Percentiles rank a stretch among this genome's conserved stretches.
Evolutionary conservation across 169 alveolate species (phyloP).

Genomic region (Plasmodium malariae): DNA sequence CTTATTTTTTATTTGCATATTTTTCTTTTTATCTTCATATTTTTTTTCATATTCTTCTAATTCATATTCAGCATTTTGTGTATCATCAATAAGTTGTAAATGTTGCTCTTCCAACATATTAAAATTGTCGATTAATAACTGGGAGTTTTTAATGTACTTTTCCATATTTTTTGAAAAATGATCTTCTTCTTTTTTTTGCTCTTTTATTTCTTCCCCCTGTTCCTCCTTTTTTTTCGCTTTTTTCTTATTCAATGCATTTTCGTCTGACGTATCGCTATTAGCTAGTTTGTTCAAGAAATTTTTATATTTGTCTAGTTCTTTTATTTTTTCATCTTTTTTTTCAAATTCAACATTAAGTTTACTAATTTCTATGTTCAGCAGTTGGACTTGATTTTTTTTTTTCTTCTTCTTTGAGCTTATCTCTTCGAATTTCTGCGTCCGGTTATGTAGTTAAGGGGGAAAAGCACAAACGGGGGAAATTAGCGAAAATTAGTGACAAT

Average conservation of each 20-base stretch:
- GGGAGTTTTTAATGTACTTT: constrained; percentile 57
- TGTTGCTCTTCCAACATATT: constrained; percentile 64
- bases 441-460: not conserved
- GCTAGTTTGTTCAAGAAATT: constrained; percentile 50
- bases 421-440: constrained; percentile 47
- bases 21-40: constrained; percentile 39
- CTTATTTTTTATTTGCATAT: constrained; percentile 8
- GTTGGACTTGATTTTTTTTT: constrained; percentile 56
- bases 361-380: constrained; percentile 65
- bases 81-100: constrained; percentile 67
- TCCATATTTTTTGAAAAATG: constrained; percentile 27
- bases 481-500: too few relatives aligned
- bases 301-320: constrained; percentile 67
- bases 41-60: constrained; percentile 68
- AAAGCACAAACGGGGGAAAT: not conserved
- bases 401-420: constrained; percentile 43
- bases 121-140: constrained; percentile 53
- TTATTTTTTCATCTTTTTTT: constrained; percentile 72
- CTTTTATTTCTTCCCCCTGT: constrained; percentile 2
- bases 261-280: constrained; percentile 38
- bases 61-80: constrained; percentile 66
- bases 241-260: not conserved
- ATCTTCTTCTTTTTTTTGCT: not conserved
- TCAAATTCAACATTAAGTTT: constrained; percentile 62
- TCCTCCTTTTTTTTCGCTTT: constrained; percentile 18